Evolutionary conservation across 2,329 filamentous ascomycete genomes (phyloP), one percentile per base, ranked within the genome.

Genomic region (Xylariaceae sp.): DNA sequence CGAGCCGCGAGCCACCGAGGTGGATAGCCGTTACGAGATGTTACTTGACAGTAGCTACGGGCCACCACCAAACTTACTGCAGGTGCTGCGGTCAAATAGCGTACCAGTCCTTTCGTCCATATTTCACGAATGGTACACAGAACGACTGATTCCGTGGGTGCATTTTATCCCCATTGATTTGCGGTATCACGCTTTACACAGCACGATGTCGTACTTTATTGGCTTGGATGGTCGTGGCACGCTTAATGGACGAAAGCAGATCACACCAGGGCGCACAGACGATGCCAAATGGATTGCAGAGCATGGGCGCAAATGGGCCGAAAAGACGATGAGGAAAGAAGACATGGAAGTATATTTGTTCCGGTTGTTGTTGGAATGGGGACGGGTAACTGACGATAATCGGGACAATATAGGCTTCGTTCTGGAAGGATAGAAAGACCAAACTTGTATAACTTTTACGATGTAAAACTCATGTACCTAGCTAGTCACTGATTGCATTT

Each of bases 341-440:
- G 91, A 95, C 67, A 90, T 89, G 84, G 88, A 92, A 72, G 82
- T 92, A 8, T 95, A 95, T 68, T 79, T 94, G 67, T 95, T 93
- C 69, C 78, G 91, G 43, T 71, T 95, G 58, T 74, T 95, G 65
- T 74, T 95, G 17, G 91, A 95, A 76, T 95, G 90, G 88, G 89
- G 82, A 2, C 76, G 89, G 60, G 68, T 92, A 40, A 82, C 88
- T 19, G 83, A 89, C 72, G 88, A 92, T 66, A 68, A 75, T 34
- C 72, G 82, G 60, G 78, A 82, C n/a, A 73, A 74, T 11, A 70
- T 81, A 59, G 77, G 76, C 6, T 78, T 76, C 66, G 66, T 66
- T 16, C 36, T 58, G 6, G 49, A 60, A 45, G 48, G 29, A 44
- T 53, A 46, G 23, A 12, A 29, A 28, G 7, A 19, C 9, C 23